Evolutionary conservation across 805 yeast species (phyloP), one percentile per base, ranked within the genome.

Genomic region (Candida namnaoensis): DNA sequence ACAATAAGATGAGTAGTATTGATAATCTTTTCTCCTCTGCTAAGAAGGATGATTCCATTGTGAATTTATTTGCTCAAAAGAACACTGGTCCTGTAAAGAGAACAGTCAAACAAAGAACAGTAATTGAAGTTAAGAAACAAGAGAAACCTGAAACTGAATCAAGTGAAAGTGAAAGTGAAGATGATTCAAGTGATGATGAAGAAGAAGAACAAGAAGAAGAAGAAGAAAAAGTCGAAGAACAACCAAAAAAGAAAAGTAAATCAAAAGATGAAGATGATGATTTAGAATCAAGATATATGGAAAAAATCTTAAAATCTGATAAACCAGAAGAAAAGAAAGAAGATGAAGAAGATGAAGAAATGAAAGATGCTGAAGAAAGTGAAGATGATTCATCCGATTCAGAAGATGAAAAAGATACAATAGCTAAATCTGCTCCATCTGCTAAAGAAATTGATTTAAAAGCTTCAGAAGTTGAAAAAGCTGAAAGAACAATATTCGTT

Each of bases 401-500:
- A 19, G 19, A 19, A 13, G 57, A 60, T 27, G 54, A 48, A 13
- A 47, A 47, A 10, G 51, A 54, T 5, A 44, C 32, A 12, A 51
- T 53, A 13, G 48, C 38, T 19, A 50, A 25, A 11, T 43, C 49
- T 14, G 49, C 54, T 15, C 53, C 56, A 10, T 53, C 53, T 3
- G 82, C 84, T 34, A 72, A 69, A 48, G 61, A 65, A 4, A 52
- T 80, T 37, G 82, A 82, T 61, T 61, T 82, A 45, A 80, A 80
- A 56, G 81, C 78, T 47, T 64, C 64, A n/a, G 95, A 88, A 57
- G 66, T 84, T 38, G 85, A 76, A 50, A 85, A 86, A 60, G 95
- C 95, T 6, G 87, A 83, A 49, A 73, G 82, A 51, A 88, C 96
- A 0, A 68, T 91, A 0, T 93, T 93, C 54, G 80, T 93, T 9